Evolutionary conservation across 2,329 filamentous ascomycete genomes (phyloP).

Genomic region (Tolypocladium guangdongense): DNA sequence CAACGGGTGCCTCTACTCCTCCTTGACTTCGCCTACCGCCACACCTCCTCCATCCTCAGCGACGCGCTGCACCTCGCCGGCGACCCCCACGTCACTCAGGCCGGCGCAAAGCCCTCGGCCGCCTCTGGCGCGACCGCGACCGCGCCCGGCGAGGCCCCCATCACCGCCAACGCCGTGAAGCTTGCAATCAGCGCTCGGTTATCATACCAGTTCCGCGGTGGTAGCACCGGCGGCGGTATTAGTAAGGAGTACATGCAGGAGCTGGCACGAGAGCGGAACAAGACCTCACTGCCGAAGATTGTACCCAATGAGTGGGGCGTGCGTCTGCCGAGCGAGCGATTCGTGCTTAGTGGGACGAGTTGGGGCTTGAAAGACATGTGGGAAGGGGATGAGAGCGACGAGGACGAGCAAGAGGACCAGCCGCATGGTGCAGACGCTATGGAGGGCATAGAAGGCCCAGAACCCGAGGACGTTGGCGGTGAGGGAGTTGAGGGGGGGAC

Average conservation of each 20-base stretch:
- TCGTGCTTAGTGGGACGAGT: slow-evolving; percentile 53
- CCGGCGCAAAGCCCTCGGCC: slow-evolving; percentile 39
- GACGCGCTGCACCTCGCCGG: slow-evolving; percentile 59
- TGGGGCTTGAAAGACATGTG: slow-evolving; percentile 54
- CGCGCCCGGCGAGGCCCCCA: slow-evolving; percentile 40
- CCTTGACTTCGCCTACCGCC: slow-evolving; percentile 78
- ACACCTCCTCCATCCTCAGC: slow-evolving; percentile 59
- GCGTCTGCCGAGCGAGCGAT: slow-evolving; percentile 54
- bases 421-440: slow-evolving; percentile 34
- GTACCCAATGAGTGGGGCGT: slow-evolving; percentile 57
- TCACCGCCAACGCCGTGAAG: slow-evolving; percentile 56
- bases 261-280: slow-evolving; percentile 61
- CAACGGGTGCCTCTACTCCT: slow-evolving; percentile 72
- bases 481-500: slow-evolving; percentile 39
- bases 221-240: slow-evolving; percentile 40
- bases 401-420: slow-evolving; percentile 29
- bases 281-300: slow-evolving; percentile 51
- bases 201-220: slow-evolving; percentile 56
- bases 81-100: slow-evolving; percentile 55
- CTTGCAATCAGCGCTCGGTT: slow-evolving; percentile 62
- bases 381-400: slow-evolving; percentile 34
- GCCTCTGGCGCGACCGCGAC: slow-evolving; percentile 36
- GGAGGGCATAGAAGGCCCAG: slow-evolving; percentile 33
- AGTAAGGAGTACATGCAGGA: slow-evolving; percentile 70
- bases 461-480: slow-evolving; percentile 30